These are phyloP conservation scores for Russula lepida DNA, from an alignment of 768 basidiomycete genomes.

Conservation along the genomic window DNA sequence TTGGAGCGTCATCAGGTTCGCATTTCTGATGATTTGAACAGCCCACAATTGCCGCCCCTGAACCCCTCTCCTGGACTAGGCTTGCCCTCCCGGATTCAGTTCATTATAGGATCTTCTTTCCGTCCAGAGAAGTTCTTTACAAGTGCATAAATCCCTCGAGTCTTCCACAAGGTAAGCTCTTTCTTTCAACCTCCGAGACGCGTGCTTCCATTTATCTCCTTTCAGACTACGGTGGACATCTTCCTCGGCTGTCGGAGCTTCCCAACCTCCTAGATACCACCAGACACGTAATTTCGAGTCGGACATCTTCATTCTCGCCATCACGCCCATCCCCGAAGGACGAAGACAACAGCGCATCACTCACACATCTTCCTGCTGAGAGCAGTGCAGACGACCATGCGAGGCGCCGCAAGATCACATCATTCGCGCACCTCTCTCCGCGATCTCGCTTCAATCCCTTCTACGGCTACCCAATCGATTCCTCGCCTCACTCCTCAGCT, in stretches of 20 bases:
- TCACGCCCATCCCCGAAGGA: conserved; percentile 1
- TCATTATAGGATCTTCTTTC: conserved; percentile 59
- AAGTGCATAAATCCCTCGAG: conserved; percentile 42
- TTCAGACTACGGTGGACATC: conserved; percentile 60
- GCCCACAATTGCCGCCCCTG: background rate
- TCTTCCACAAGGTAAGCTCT: conserved; percentile 49
- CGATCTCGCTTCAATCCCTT: conserved; percentile 63
- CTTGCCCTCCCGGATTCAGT: conserved; percentile 53
- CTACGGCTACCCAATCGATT: conserved; percentile 56
- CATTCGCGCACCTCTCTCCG: conserved; percentile 32
- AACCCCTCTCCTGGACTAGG: conserved; percentile 30
- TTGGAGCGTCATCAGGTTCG: conserved; percentile 58
- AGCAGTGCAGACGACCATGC: background rate
- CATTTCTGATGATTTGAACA: background rate
- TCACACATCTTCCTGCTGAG: background rate
- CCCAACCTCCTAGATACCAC: conserved; percentile 28
- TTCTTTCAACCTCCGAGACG: conserved; percentile 7
- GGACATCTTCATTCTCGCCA: conserved; percentile 4
- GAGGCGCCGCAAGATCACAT: conserved; percentile 16
- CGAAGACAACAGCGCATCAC: background rate
- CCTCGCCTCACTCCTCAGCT: conserved; percentile 26
- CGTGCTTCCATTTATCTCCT: conserved; percentile 21
- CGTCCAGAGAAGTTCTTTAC: conserved; percentile 46
- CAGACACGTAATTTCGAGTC: background rate
- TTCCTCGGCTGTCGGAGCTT: conserved; percentile 45